Conservation (phyloP, 441 rosid genomes). For the Pelargonium myrrhifolium region DNA sequence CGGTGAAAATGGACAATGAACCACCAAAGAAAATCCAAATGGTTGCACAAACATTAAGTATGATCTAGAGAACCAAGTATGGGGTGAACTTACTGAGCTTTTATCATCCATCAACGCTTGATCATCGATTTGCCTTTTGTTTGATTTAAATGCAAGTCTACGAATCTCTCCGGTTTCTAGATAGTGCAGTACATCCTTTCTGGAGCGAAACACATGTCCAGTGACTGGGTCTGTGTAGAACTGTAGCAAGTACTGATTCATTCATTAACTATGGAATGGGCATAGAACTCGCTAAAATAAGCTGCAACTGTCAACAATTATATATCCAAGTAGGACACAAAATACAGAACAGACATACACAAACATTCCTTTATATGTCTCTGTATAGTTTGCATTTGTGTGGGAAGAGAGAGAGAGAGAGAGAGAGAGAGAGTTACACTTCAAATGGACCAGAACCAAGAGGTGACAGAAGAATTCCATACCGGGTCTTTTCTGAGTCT, state of each 20-base stretch:
- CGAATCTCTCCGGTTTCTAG: slow-evolving; percentile 33
- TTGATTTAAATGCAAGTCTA: slow-evolving; percentile 21
- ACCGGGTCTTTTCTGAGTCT: slow-evolving; percentile 33
- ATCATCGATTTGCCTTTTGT: slow-evolving; percentile 15
- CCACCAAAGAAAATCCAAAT: background rate
- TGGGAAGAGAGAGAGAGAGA: background rate
- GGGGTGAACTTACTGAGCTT: slow-evolving; percentile 20
- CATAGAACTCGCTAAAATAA: background rate
- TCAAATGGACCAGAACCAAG: slow-evolving; percentile 1
- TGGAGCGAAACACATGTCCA: slow-evolving; percentile 37
- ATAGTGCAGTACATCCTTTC: slow-evolving; percentile 32
- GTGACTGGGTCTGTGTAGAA: slow-evolving; percentile 37
- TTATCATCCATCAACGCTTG: slow-evolving; percentile 9
- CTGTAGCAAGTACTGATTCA: slow-evolving; percentile 23
- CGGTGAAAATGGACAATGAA: background rate
- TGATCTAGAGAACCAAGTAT: slow-evolving; percentile 7
- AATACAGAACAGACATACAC: background rate
- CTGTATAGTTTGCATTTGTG: background rate
- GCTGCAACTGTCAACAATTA: background rate
- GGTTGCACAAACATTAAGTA: background rate
- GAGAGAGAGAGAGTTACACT: background rate
- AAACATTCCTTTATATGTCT: background rate
- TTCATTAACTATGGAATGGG: background rate
- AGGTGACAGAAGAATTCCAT: slow-evolving; percentile 15
- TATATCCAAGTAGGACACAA: background rate